Evolutionary conservation across 495 filamentous ascomycete species (phyloP).

Genomic region (Podospora sp.): DNA sequence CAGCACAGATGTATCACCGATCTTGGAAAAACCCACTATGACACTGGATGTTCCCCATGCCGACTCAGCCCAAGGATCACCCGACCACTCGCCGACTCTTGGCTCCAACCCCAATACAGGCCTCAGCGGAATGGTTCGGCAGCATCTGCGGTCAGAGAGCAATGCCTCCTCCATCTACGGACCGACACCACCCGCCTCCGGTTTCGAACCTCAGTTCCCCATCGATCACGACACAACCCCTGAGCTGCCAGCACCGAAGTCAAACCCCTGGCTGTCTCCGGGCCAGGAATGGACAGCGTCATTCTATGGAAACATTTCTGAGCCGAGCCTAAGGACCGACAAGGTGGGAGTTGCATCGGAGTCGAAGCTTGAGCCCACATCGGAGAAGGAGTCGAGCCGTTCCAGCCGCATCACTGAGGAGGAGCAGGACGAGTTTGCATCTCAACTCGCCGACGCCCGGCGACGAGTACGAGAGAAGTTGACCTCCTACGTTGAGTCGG

Average conservation of each 20-base stretch:
- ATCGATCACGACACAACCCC: conserved; percentile 28
- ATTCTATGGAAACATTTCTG: conserved; percentile 33
- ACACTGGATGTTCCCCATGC: conserved; percentile 19
- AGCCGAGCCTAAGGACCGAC: conserved; percentile 23
- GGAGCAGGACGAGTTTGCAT: conserved; percentile 77
- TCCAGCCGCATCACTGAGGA: conserved; percentile 41
- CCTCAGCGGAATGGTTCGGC: conserved; percentile 78
- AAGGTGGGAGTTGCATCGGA: conserved; percentile 15
- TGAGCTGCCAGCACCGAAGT: conserved; percentile 36
- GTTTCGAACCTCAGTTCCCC: conserved; percentile 46
- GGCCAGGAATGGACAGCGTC: conserved; percentile 52
- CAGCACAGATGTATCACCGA: conserved; percentile 29
- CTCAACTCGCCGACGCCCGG: conserved; percentile 75
- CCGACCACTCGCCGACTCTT: conserved; percentile 77
- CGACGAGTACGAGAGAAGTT: conserved; percentile 81
- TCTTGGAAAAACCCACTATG: conserved; percentile 25
- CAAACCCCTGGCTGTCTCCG: conserved; percentile 58
- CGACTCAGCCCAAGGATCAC: conserved; percentile 34
- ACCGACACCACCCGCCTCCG: conserved; percentile 28
- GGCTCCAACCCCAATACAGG: conserved; percentile 60
- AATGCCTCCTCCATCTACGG: conserved; percentile 77
- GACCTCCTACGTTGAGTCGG: conserved; percentile 68
- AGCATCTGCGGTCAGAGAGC: conserved; percentile 84
- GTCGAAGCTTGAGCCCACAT: conserved; percentile 33
- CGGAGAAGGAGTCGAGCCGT: conserved; percentile 36